phyloP scores from a whole-genome alignment of 208 protist species.

The Leishmania aethiopica region DNA sequence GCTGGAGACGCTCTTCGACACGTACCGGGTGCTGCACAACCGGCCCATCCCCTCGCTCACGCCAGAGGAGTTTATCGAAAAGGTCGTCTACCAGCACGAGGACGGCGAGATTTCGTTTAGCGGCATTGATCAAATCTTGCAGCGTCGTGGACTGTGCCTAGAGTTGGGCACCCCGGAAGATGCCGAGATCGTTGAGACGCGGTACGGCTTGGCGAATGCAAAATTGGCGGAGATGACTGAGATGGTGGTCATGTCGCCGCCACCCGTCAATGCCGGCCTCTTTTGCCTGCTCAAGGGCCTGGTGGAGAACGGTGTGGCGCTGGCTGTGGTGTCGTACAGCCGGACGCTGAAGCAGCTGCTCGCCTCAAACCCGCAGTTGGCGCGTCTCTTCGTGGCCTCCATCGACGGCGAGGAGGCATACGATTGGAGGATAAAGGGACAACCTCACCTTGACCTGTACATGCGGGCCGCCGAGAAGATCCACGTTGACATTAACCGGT shows the following conservation, averaged over 20 bases:
- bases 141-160: constrained; percentile 67
- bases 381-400: constrained; percentile 64
- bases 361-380: constrained; percentile 53
- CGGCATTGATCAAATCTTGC: constrained; percentile 85
- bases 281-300: constrained; percentile 63
- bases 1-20: constrained; percentile 88
- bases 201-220: constrained; percentile 88
- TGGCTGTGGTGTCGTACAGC: constrained; percentile 86
- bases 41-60: constrained; percentile 75
- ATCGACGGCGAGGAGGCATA: constrained; percentile 91
- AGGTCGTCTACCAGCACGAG: constrained; percentile 85
- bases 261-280: constrained; percentile 58
- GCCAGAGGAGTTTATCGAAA: constrained; percentile 82
- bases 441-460: constrained; percentile 84
- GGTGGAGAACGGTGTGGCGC: constrained; percentile 53
- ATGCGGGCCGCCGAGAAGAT: constrained; percentile 83
- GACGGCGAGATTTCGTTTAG: constrained; percentile 81
- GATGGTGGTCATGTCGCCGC: constrained; percentile 55
- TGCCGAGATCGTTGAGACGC: constrained; percentile 90
- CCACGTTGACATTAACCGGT: constrained; percentile 73
- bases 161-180: constrained; percentile 86
- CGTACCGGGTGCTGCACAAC: constrained; percentile 79
- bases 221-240: constrained; percentile 90
- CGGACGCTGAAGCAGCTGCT: constrained; percentile 72
- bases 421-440: constrained; percentile 72